A percentile compares a stretch with the other conserved stretches of the same genome.
Conservation (phyloP, 2,329 filamentous ascomycete genomes). For the Curvularia verruculosa region DNA sequence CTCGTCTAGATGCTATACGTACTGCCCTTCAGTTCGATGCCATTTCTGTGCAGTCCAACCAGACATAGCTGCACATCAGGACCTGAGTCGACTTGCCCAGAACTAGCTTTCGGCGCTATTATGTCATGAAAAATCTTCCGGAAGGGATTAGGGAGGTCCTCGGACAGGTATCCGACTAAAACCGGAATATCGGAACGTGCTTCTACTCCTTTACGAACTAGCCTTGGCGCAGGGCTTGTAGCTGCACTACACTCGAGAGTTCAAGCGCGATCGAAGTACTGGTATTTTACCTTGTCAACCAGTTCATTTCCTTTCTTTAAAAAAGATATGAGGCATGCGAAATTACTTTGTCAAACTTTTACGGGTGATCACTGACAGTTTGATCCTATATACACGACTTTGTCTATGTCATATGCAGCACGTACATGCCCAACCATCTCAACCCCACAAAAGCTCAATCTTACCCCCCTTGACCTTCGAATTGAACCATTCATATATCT, state of each 20-base stretch:
- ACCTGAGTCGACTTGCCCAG: background rate
- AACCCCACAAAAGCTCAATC: constrained; percentile 49
- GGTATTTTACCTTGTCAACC: background rate
- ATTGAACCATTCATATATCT: constrained; percentile 65
- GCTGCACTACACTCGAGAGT: background rate
- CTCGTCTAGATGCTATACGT: background rate
- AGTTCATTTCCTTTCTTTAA: too few species aligned
- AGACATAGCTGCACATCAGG: background rate
- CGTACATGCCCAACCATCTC: background rate
- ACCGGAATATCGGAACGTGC: background rate
- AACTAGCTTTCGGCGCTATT: background rate
- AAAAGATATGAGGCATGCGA: too few species aligned
- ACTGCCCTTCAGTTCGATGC: background rate
- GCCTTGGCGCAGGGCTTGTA: background rate
- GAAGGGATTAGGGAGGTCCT: background rate
- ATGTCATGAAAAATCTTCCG: constrained; percentile 1
- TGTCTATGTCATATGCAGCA: background rate
- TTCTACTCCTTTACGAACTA: background rate
- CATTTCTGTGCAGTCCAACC: background rate
- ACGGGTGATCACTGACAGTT: background rate
- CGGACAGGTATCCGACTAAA: background rate
- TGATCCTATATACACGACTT: background rate
- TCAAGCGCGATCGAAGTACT: background rate
- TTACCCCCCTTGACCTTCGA: constrained; percentile 57
- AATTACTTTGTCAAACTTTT: background rate